These are phyloP conservation scores for Auxenochlorella pyrenoidosa DNA, from an alignment of 139 green algal genomes.

Conservation along the genomic window DNA sequence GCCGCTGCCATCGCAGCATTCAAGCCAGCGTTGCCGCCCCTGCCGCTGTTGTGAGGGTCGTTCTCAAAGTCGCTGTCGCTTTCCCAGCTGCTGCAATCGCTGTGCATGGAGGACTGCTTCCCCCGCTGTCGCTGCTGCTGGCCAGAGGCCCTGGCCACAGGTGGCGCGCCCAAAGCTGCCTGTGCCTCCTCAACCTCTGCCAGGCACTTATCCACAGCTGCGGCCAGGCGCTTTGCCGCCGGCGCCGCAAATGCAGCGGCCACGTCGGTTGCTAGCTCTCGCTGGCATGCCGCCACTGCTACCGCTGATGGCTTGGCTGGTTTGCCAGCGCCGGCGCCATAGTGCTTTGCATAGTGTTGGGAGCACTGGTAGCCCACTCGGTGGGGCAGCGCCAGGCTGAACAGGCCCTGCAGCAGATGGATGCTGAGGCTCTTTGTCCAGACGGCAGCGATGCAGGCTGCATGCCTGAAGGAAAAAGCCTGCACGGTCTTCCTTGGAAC, in stretches of 20 bases:
- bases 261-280: not conserved
- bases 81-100: not conserved
- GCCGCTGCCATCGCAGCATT: too few relatives aligned
- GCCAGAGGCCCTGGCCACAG: not conserved
- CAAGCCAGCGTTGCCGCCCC: not conserved
- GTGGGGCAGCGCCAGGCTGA: not conserved
- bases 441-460: too few relatives aligned
- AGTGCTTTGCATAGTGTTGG: not conserved
- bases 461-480: too few relatives aligned
- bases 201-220: not conserved
- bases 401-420: not conserved
- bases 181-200: too few relatives aligned
- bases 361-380: not conserved
- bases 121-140: not conserved
- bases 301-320: not conserved
- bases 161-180: too few relatives aligned
- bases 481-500: too few relatives aligned
- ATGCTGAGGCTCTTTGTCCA: not conserved
- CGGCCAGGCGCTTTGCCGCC: too few relatives aligned
- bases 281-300: not conserved
- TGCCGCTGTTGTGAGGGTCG: not conserved
- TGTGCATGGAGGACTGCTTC: not conserved
- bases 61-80: constrained; percentile 1
- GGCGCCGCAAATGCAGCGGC: not conserved
- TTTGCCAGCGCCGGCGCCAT: not conserved